Conservation (phyloP, 2,329 filamentous ascomycete genomes). For the Fusarium xyrophilum region DNA sequence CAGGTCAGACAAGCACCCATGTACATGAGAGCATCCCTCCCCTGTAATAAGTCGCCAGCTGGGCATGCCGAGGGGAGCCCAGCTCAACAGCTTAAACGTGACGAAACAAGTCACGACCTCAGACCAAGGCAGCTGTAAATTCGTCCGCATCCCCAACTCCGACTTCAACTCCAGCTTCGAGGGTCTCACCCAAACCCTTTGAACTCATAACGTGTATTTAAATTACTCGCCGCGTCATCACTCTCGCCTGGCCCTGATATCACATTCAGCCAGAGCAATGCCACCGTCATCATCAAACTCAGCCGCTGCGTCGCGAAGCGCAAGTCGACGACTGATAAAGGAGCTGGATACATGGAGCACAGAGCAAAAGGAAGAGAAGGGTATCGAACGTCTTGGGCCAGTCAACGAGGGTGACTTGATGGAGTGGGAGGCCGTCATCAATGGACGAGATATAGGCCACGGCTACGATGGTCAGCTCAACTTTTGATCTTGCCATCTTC, state of each 20-base stretch:
- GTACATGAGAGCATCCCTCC: constrained; percentile 28
- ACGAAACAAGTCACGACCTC: constrained; percentile 29
- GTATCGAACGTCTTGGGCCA: constrained; percentile 66
- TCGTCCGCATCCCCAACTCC: not conserved
- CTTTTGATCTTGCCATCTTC: not conserved
- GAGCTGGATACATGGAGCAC: constrained; percentile 62
- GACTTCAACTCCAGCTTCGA: not conserved
- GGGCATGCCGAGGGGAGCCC: constrained; percentile 15
- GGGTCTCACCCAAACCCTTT: not conserved
- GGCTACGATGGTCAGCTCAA: constrained; percentile 61
- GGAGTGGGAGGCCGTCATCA: constrained; percentile 66
- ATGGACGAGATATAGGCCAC: constrained; percentile 60
- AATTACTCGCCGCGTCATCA: not conserved
- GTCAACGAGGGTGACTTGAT: constrained; percentile 62
- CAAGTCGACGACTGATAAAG: constrained; percentile 63
- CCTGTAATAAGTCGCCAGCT: constrained; percentile 30
- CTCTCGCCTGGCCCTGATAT: not conserved
- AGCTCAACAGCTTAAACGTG: constrained; percentile 6
- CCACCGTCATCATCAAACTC: constrained; percentile 31
- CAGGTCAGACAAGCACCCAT: not conserved
- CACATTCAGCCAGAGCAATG: constrained; percentile 18
- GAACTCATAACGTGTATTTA: not conserved
- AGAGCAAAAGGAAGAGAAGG: constrained; percentile 57
- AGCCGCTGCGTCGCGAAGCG: constrained; percentile 50
- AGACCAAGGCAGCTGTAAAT: not conserved